Base-by-base conservation (phyloP, 2,329 filamentous ascomycete genomes). In the Ophiostoma australiae region DNA sequence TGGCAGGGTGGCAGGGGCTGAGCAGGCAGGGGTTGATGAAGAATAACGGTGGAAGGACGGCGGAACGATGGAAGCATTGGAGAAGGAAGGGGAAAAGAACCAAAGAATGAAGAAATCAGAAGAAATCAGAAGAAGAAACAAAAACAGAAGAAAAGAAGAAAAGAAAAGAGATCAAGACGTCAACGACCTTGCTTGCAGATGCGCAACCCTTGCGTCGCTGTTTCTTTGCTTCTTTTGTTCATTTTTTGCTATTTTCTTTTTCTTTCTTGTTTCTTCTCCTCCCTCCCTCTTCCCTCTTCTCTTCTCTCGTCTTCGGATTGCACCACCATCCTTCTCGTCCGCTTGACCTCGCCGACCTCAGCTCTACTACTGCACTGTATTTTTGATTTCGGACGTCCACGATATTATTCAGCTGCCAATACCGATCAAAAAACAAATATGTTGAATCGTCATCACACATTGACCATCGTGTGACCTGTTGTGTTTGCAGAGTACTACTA, bases 1-100 rank as follows among this genome's bases (percentile, higher is more conserved):
- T 58, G 52, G 17, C 44, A 48, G 20, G 52, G 52, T 58, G 52
- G 27, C 52, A 58, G 52, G 52, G 52, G 52, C 52, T 58, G 52
- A 58, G 52, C 52, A 58, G 52, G 52, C n/a, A 58, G 52, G n/a
- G 48, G 20, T 10, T 20, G 6, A n/a, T 11, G 23, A 27, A 58
- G 39, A 41, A 10, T 33, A n/a, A 35, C 23, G 27, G 31, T 7
- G 61, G 15, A n/a, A 8, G 27, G 13, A 33, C 55, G 27, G 37
- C 10, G 8, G 4, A 23, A 63, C 2, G 11, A 23, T 33, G 31
- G 23, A 20, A 35, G 31, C 17, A 27, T 7, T 15, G 20, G 15
- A 44, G 41, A 44, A 44, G 15, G 5, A 44, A n/a, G 35, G 1
- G 15, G 41, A 13, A 23, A 23, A 52, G 1, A 13, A 41, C 11